Evolutionary conservation across 345 rosid species (phyloP).

Genomic region (Bruguiera parviflora): DNA sequence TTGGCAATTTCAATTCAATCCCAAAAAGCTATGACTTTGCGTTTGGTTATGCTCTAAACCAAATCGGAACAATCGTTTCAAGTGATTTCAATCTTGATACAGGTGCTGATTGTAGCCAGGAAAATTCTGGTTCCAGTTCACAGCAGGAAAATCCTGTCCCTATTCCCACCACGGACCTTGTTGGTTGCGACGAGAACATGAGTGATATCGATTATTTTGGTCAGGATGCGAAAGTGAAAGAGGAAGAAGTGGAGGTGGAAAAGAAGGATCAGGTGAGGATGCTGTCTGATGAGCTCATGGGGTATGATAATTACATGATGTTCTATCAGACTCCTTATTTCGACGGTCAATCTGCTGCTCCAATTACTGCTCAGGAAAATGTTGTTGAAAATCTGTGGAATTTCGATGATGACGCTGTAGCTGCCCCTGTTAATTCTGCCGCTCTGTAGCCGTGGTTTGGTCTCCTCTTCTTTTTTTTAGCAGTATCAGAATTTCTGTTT

Average conservation of each 20-base stretch:
- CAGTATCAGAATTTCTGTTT: neutral
- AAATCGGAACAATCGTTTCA: constrained; percentile 14
- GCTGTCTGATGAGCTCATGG: constrained; percentile 69
- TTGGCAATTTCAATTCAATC: neutral
- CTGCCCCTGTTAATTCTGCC: constrained; percentile 11
- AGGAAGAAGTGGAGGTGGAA: constrained; percentile 23
- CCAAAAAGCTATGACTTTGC: constrained; percentile 14
- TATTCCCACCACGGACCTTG: neutral
- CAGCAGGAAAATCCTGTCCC: constrained; percentile 7
- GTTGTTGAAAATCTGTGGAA: constrained; percentile 59
- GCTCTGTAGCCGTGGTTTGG: constrained; percentile 10
- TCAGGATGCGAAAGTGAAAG: constrained; percentile 7
- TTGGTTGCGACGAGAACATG: constrained; percentile 1
- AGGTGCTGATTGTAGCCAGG: constrained; percentile 24
- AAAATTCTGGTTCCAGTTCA: constrained; percentile 29
- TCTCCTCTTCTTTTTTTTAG: neutral
- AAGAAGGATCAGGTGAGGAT: constrained; percentile 40
- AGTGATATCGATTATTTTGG: neutral
- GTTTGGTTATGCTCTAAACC: constrained; percentile 38
- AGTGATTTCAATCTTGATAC: constrained; percentile 14
- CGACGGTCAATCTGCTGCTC: constrained; percentile 51
- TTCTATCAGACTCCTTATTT: constrained; percentile 68
- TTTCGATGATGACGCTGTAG: constrained; percentile 44
- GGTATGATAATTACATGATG: constrained; percentile 69
- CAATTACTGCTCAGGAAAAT: constrained; percentile 39